Evolutionary conservation across 495 filamentous ascomycete species (phyloP), one percentile per base, ranked within the genome.

Genomic region (Hyaloscypha finlandica): DNA sequence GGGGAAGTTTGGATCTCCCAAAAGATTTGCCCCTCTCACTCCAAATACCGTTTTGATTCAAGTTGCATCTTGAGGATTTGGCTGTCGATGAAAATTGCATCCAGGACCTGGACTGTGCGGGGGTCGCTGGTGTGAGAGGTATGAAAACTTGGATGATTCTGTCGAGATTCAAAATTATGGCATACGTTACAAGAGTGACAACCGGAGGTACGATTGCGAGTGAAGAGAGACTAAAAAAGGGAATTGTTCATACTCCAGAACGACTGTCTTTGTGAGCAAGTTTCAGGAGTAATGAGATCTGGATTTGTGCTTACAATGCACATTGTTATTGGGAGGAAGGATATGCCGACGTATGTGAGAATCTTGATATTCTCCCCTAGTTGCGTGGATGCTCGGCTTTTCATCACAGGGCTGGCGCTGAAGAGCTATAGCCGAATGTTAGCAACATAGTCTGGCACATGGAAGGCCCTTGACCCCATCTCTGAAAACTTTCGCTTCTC

Each of bases 401-500:
- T 33, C 59, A 61, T 61, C 4, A 61, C 59, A 11, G 59, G 37
- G 25, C 33, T 61, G 14, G 59, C 59, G 19, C 59, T 61, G 35
- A 61, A 61, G 2, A 61, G 59, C 33, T 61, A 48, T 48, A 4
- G 20, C 25, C 6, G 22, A 11, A 20, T 22, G n/a, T 61, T 14
- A 61, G n/a, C 57, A 22, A 33, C 3, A n/a, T 59, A 1, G 32
- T 48, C 12, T 12, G 16, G 16, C 6, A 39, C 2, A 1, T 0
- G 20, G 16, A 42, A 42, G 6, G 14, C 19, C 6, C 35, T 58
- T 53, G 32, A 67, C 65, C 9, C 57, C 65, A 48, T 61, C 57
- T 54, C 59, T 31, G 2, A 67, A 29, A 1, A 45, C 51, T 6
- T 32, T 66, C 8, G 64, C 64, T 31, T 66, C 64, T 20, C 60